Conservation (phyloP, 2,329 filamentous ascomycete species). For the Trichoderma hamatum region DNA sequence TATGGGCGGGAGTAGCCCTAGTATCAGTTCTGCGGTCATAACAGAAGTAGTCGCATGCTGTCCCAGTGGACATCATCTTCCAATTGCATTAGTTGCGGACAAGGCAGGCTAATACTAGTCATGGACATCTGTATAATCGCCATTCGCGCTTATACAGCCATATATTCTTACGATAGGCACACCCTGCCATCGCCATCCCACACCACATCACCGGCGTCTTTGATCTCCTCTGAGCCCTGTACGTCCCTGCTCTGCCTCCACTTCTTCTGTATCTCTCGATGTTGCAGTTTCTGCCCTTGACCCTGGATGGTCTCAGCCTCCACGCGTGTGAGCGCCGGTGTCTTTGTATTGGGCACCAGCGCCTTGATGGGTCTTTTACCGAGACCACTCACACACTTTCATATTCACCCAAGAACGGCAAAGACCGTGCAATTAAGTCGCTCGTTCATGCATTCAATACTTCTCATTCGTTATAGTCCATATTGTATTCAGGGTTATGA, state of each 20-base stretch:
- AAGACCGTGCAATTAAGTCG: conserved; percentile 3
- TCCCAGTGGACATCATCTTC: background rate
- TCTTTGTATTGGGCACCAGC: conserved; percentile 18
- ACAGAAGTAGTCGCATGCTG: conserved; percentile 9
- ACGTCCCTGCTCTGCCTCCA: conserved; percentile 5
- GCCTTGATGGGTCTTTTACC: conserved; percentile 18
- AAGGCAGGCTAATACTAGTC: background rate
- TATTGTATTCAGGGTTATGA: conserved; percentile 21
- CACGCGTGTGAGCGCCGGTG: conserved; percentile 18
- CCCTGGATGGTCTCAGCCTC: conserved; percentile 24
- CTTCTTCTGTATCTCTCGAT: conserved; percentile 25
- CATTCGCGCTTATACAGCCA: background rate
- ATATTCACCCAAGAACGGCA: background rate
- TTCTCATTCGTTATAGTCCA: conserved; percentile 1
- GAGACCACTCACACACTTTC: conserved; percentile 16
- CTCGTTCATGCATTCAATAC: conserved; percentile 2
- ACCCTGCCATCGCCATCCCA: background rate
- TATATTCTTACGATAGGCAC: background rate
- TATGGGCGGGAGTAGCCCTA: conserved; percentile 8
- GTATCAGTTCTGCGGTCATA: background rate
- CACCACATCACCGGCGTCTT: background rate
- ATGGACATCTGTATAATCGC: background rate
- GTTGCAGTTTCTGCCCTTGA: conserved; percentile 26
- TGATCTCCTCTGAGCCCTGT: conserved; percentile 7
- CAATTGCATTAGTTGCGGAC: conserved; percentile 2